Evolutionary conservation across 805 yeast genomes (phyloP).

Genomic region (Wickerhamomyces pijperi): DNA sequence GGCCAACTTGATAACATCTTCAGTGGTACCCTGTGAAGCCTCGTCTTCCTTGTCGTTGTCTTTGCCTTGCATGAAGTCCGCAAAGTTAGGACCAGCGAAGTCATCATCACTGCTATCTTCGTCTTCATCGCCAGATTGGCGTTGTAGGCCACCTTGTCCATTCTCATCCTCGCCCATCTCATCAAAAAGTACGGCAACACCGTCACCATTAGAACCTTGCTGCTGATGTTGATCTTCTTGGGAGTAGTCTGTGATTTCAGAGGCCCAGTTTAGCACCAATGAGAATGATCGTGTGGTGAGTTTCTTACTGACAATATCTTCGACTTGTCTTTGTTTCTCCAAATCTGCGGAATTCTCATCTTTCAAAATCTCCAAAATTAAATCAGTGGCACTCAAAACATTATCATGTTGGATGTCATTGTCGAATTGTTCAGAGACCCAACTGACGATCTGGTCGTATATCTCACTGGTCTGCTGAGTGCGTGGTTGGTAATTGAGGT

Average conservation of each 20-base stretch:
- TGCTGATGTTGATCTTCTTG: slow-evolving; percentile 6
- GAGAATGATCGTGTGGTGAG: slow-evolving; percentile 20
- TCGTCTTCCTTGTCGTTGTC: slow-evolving; percentile 9
- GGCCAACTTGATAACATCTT: slow-evolving; percentile 13
- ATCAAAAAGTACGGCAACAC: slow-evolving; percentile 21
- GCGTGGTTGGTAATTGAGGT: slow-evolving; percentile 52
- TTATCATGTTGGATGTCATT: slow-evolving; percentile 70
- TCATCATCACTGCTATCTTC: slow-evolving; percentile 18
- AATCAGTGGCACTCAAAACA: slow-evolving; percentile 61
- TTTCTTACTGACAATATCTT: slow-evolving; percentile 29
- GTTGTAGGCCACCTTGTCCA: slow-evolving; percentile 11
- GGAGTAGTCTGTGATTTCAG: slow-evolving; percentile 39
- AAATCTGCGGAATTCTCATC: slow-evolving; percentile 30
- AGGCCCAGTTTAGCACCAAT: slow-evolving; percentile 25
- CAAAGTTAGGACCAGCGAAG: slow-evolving; percentile 22
- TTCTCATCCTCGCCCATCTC: slow-evolving; percentile 20
- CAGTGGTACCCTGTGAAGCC: slow-evolving; percentile 10
- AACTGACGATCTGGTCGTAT: slow-evolving; percentile 47
- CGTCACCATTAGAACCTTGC: slow-evolving; percentile 30
- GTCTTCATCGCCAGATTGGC: slow-evolving; percentile 17
- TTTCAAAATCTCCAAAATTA: slow-evolving; percentile 43
- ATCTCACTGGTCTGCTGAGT: slow-evolving; percentile 36
- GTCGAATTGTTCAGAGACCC: slow-evolving; percentile 46
- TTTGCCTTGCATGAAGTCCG: slow-evolving; percentile 18
- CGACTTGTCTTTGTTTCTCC: slow-evolving; percentile 35